These are phyloP conservation scores for Colletotrichum spaethianum DNA, from an alignment of 2,329 filamentous ascomycete species.

Conservation along the genomic window DNA sequence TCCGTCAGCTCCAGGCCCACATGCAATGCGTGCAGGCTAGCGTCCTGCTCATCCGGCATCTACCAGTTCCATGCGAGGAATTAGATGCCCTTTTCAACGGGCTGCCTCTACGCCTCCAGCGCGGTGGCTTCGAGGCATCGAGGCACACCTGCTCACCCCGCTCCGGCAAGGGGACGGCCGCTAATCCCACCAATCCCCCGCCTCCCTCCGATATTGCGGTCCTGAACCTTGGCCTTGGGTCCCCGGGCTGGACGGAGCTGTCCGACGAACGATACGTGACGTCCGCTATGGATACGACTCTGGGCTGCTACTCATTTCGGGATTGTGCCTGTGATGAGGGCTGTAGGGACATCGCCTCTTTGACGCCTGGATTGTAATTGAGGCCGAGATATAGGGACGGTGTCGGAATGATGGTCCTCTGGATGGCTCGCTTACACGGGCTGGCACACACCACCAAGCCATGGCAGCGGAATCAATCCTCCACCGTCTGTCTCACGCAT, in stretches of 20 bases:
- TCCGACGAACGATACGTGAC: not conserved
- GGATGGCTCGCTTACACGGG: not conserved
- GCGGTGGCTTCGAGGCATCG: not conserved
- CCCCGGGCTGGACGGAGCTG: not conserved
- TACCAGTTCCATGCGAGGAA: not conserved
- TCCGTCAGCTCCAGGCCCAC: constrained; percentile 15
- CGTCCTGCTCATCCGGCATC: not conserved
- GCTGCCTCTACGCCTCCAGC: not conserved
- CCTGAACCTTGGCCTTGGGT: not conserved
- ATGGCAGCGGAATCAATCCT: not conserved
- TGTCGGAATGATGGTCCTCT: not conserved
- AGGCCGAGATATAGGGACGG: not conserved
- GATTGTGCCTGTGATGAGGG: not conserved
- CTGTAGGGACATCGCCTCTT: not conserved
- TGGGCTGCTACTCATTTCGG: not conserved
- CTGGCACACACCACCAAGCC: not conserved
- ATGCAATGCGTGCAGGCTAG: not conserved
- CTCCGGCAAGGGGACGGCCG: constrained; percentile 1
- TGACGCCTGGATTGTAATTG: not conserved
- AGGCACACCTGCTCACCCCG: not conserved
- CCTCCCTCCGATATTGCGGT: constrained; percentile 16
- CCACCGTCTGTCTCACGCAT: not conserved
- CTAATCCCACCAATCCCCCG: constrained; percentile 34
- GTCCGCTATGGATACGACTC: not conserved
- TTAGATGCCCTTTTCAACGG: not conserved